Base-by-base conservation (phyloP, 2,329 filamentous ascomycete genomes). In the Fusarium dlaminii region DNA sequence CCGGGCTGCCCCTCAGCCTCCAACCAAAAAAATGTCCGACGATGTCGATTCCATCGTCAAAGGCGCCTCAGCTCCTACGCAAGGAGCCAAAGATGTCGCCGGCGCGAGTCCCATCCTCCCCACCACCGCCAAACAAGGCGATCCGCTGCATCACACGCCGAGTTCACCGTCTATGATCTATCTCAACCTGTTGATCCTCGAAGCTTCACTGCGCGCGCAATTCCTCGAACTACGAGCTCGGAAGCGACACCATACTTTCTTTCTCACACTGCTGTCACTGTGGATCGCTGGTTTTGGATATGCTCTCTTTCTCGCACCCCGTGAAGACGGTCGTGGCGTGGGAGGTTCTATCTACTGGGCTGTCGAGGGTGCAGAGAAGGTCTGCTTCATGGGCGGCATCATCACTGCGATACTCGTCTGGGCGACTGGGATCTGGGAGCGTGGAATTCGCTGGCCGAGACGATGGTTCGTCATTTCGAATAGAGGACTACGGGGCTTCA, bases 271-370 rank as follows among this genome's bases (percentile, higher is more conserved):
- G 17, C 89, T 99, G 34, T 89, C 89, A 8, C 80, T 92, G 34
- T 99, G 96, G 96, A 91, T 94, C 52, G 84, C 90, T 70, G 92
- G 93, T 78, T 98, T 98, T 84, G 91, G 91, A 74, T 98, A 98
- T 83, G 92, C 94, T 17, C 89, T 98, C 55, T 98, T 97, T 86
- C 89, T 98, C 75, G 93, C 94, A n/a, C 95, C 95, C n/a, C 91
- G 96, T 74, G 96, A 98, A 82, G 96, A 98, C 86, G 96, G 96
- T 74, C 91, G 90, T 75, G 96, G 96, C 42, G 91, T 98, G 11
- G 96, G 96, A 59, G 96, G 96, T 37, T 96, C 93, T 20, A 94
- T 98, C 60, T 99, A 99, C 87, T 98, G 96, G 96, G 92, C 97
- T 34, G 90, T 98, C 8, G 96, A 98, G 79, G 94, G 93, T 81